A percentile compares a stretch with the other conserved stretches of the same genome.
phyloP scores from a whole-genome alignment of 805 yeast genomes.

The Ogataea angusta region DNA sequence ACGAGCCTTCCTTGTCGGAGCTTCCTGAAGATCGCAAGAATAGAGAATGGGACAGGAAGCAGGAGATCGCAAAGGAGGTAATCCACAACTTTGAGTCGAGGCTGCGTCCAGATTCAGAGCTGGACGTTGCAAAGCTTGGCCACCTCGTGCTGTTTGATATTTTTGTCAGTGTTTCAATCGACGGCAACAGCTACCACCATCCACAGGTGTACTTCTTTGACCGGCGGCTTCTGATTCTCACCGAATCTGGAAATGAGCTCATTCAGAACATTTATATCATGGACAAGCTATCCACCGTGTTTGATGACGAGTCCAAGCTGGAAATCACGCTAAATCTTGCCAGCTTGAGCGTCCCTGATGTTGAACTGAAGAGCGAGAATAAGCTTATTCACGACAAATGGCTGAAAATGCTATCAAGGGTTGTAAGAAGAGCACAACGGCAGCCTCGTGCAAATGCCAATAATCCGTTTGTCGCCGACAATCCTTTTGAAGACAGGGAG shows the following conservation, averaged over 20 bases:
- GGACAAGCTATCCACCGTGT: conserved; percentile 26
- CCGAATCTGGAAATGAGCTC: conserved; percentile 17
- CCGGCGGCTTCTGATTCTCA: conserved; percentile 20
- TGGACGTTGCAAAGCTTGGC: conserved; percentile 26
- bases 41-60: conserved; percentile 19
- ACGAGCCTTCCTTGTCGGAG: conserved; percentile 24
- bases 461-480: conserved; percentile 5
- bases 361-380: conserved; percentile 19
- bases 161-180: conserved; percentile 15
- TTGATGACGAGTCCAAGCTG: conserved; percentile 11
- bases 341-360: conserved; percentile 24
- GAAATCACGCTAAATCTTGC: conserved; percentile 25
- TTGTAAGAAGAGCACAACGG: conserved; percentile 12
- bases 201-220: conserved; percentile 27
- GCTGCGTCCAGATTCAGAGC: conserved; percentile 3
- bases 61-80: conserved; percentile 21
- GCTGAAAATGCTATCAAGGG: conserved; percentile 25
- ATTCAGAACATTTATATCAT: conserved; percentile 18
- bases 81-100: conserved; percentile 18
- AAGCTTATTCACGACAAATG: conserved; percentile 28
- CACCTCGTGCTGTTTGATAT: conserved; percentile 26
- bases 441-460: not conserved
- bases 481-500: conserved; percentile 6
- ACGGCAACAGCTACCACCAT: conserved; percentile 1
- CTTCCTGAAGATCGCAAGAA: conserved; percentile 18